These are phyloP conservation scores for Plasmodium adleri DNA, from an alignment of 169 alveolate species.

Conservation along the genomic window DNA sequence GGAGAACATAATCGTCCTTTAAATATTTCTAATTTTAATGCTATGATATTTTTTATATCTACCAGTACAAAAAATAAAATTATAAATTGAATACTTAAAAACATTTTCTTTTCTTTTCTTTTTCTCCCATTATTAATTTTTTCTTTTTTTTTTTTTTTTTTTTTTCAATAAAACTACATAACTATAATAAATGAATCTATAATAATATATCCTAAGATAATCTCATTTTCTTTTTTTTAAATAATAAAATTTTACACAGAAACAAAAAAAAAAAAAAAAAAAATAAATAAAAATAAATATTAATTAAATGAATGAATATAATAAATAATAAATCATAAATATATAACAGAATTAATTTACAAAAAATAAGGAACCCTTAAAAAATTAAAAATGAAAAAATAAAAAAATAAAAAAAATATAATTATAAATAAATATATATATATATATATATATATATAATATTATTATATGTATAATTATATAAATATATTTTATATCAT, in stretches of 20 bases:
- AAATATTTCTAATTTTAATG: conserved; percentile 19
- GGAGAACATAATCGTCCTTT: background rate
- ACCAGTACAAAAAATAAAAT: conserved; percentile 16
- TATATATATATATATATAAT: too few relatives aligned
- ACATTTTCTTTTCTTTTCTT: conserved; percentile 25
- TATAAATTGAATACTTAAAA: conserved; percentile 20
- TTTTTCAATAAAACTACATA: too few relatives aligned
- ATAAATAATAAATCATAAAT: too few relatives aligned
- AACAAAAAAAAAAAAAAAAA: background rate
- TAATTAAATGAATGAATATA: too few relatives aligned
- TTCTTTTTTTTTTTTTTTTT: background rate
- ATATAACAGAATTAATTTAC: too few relatives aligned
- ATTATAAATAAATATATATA: too few relatives aligned
- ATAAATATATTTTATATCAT: too few relatives aligned
- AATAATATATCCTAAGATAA: background rate
- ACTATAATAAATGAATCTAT: background rate
- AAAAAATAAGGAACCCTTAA: too few relatives aligned
- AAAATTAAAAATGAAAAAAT: too few relatives aligned
- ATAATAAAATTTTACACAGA: background rate
- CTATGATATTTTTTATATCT: conserved; percentile 25
- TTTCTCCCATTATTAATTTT: conserved; percentile 26
- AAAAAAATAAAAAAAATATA: too few relatives aligned
- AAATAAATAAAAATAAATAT: too few relatives aligned
- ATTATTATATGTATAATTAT: too few relatives aligned
- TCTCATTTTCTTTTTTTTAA: background rate